These are phyloP conservation scores for Drosera spatulata DNA, from an alignment of 179 eudicot genomes.

Conservation along the genomic window DNA sequence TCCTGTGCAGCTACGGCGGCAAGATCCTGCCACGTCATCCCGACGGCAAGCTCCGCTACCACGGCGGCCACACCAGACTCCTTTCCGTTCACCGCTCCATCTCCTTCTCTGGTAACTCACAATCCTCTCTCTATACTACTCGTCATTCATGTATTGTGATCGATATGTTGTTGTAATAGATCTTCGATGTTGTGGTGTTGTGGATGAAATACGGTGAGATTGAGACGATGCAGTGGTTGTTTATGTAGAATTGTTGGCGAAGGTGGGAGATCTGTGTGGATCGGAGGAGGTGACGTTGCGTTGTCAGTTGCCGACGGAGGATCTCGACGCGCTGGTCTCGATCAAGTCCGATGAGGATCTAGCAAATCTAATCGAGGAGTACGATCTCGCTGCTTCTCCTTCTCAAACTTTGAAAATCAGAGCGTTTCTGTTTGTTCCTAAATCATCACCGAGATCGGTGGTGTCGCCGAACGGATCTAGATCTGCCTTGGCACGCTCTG, in stretches of 20 bases:
- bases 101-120: too few relatives aligned
- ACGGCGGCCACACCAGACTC: too few relatives aligned
- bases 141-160: too few relatives aligned
- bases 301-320: constrained; percentile 56
- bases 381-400: constrained; percentile 18
- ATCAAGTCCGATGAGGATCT: constrained; percentile 13
- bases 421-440: constrained; percentile 28
- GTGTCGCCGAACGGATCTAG: constrained; percentile 10
- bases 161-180: too few relatives aligned
- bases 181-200: too few relatives aligned
- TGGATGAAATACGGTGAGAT: too few relatives aligned
- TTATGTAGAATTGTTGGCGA: constrained; percentile 33
- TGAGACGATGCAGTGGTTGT: too few relatives aligned
- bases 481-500: constrained; percentile 3
- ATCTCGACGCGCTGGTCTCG: constrained; percentile 38
- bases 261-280: constrained; percentile 38
- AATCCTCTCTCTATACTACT: too few relatives aligned
- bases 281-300: constrained; percentile 21
- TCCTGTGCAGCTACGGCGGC: too few relatives aligned
- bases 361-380: constrained; percentile 41
- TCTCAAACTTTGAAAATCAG: constrained; percentile 25
- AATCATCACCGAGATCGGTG: constrained; percentile 11
- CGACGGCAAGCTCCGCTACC: too few relatives aligned
- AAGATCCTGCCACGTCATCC: too few relatives aligned
- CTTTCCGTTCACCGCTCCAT: too few relatives aligned